phyloP scores from a whole-genome alignment of 1,284 basidiomycete species.

The Puccinia novopanici region DNA sequence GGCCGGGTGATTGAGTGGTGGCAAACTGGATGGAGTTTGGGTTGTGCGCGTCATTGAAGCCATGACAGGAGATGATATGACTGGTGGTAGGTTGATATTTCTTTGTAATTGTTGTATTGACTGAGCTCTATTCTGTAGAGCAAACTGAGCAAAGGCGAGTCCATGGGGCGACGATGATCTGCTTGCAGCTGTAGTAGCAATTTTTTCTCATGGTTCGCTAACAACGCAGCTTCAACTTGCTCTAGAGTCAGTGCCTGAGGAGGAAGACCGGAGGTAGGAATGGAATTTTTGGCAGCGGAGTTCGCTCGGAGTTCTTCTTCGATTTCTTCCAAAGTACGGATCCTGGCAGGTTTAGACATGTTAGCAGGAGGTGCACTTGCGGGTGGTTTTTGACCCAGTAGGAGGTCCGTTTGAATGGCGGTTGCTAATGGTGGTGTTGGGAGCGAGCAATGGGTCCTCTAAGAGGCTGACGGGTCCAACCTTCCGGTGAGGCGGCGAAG shows the following conservation, averaged over 20 bases:
- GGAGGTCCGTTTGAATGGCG: conserved; percentile 1
- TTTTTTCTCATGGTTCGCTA: conserved; percentile 51
- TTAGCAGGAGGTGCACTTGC: conserved; percentile 24
- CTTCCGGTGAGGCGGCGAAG: neutral
- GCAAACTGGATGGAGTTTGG: conserved; percentile 40
- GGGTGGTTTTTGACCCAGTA: conserved; percentile 6
- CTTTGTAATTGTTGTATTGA: conserved; percentile 40
- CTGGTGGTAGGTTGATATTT: conserved; percentile 27
- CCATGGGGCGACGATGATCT: conserved; percentile 37
- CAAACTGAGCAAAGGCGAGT: conserved; percentile 9
- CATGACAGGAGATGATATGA: conserved; percentile 14
- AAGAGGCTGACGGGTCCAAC: conserved; percentile 36
- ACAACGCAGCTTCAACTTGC: conserved; percentile 91
- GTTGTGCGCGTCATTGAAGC: conserved; percentile 11
- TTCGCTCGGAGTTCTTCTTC: conserved; percentile 59
- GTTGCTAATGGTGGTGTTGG: conserved; percentile 20
- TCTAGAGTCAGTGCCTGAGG: conserved; percentile 73
- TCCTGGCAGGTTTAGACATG: conserved; percentile 46
- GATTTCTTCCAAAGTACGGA: conserved; percentile 59
- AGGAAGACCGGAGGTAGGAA: conserved; percentile 34
- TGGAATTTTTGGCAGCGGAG: conserved; percentile 59
- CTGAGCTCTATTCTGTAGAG: conserved; percentile 27
- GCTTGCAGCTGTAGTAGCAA: neutral
- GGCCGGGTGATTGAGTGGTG: conserved; percentile 41
- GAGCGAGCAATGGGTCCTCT: conserved; percentile 48